Base-by-base conservation (phyloP, 306 rosid species). In the Cicer yamashitae region DNA sequence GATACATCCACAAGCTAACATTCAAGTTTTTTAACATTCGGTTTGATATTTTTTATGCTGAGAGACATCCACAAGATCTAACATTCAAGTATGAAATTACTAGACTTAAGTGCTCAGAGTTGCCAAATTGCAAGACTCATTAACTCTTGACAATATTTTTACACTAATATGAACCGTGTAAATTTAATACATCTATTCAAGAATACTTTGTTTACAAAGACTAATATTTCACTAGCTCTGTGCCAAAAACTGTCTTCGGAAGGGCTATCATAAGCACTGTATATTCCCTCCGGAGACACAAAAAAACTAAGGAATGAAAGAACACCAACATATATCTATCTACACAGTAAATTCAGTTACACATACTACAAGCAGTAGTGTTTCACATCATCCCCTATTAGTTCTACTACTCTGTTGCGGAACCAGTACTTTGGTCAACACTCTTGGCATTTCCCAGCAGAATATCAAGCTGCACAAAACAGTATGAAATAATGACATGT, bases 391-490 rank as follows among this genome's bases (percentile, higher is more conserved):
- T 53, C 80, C 67, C 50, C 61, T 6, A 10, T 54, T 6, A 76
- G 11, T 56, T 54, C 43, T 44, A 70, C 45, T 64, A 39, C 73
- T 51, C 22, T 41, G 47, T 39, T 34, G 76, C 70, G 47, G 70
- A 78, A 71, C 63, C 79, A 25, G 61, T 12, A 45, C 12, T 79
- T 77, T 76, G 74, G 41, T 79, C 83, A 7, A 52, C 56, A 60
- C 68, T 73, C n/a, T 57, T 79, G 53, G 85, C 83, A 56, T 76
- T 79, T 57, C 76, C 84, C 70, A 91, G 82, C 77, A 83, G 10
- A 83, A 89, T 87, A 68, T 59, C 88, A 71, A 89, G 71, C 97
- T 91, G 78, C 41, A 70, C 12, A 50, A 73, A 64, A 37, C 69
- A 79, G 6, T 15, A 41, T 37, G 68, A 56, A 15, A 20, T 75